phyloP scores from a whole-genome alignment of 192 early-diverging fungal species.

The Backusella luteola region DNA sequence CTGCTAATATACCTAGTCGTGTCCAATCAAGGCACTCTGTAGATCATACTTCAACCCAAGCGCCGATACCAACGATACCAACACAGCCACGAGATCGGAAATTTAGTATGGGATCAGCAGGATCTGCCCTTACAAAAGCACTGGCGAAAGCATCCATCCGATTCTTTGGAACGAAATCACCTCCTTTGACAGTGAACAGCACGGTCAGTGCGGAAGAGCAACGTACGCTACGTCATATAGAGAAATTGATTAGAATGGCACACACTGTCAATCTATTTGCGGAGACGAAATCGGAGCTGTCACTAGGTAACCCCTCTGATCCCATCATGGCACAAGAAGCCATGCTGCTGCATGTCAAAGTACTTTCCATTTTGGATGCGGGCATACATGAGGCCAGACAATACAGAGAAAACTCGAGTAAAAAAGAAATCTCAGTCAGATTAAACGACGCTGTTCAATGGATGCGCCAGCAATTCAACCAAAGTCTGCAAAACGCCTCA shows the following conservation, averaged over 20 bases:
- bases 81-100: slow-evolving; percentile 19
- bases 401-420: slow-evolving; percentile 44
- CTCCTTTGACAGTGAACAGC: slow-evolving; percentile 40
- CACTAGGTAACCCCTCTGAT: slow-evolving; percentile 38
- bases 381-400: slow-evolving; percentile 55
- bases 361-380: slow-evolving; percentile 60
- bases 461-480: slow-evolving; percentile 88
- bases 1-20: neutral
- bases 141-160: slow-evolving; percentile 51
- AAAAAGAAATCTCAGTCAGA: slow-evolving; percentile 38
- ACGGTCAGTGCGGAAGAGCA: slow-evolving; percentile 36
- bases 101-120: slow-evolving; percentile 31
- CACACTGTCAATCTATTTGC: slow-evolving; percentile 66
- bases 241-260: slow-evolving; percentile 68
- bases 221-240: slow-evolving; percentile 56
- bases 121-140: slow-evolving; percentile 52
- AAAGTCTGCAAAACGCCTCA: slow-evolving; percentile 76
- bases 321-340: slow-evolving; percentile 62
- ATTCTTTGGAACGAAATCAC: slow-evolving; percentile 50
- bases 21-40: neutral
- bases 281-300: slow-evolving; percentile 55
- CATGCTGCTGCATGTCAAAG: slow-evolving; percentile 67
- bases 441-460: slow-evolving; percentile 77
- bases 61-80: neutral
- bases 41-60: neutral